phyloP scores from a whole-genome alignment of 192 early-diverging fungal species.

The Linnemannia schmuckeri region DNA sequence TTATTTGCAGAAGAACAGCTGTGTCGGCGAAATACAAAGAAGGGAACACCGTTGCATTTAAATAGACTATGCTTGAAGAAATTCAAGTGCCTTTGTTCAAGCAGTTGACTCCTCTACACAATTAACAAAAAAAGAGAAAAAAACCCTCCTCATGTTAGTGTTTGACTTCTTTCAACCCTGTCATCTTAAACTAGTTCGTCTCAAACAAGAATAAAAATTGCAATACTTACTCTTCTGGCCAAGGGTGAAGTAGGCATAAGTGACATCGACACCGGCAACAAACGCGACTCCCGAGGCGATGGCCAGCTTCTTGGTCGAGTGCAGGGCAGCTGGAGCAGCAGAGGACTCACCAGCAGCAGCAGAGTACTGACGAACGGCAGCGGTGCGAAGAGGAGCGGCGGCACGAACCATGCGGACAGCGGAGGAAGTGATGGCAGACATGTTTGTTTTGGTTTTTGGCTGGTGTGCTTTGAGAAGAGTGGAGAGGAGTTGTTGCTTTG shows the following conservation, averaged over 20 bases:
- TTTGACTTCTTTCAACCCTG: too few relatives aligned
- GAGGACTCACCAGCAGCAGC: neutral
- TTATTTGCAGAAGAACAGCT: too few relatives aligned
- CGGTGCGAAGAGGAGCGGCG: slow-evolving; percentile 4
- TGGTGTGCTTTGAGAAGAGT: too few relatives aligned
- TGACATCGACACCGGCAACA: slow-evolving; percentile 31
- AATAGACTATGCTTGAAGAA: too few relatives aligned
- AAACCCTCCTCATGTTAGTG: too few relatives aligned
- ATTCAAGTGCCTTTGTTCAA: too few relatives aligned
- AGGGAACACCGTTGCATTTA: too few relatives aligned
- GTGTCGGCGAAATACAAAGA: too few relatives aligned
- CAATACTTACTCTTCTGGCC: neutral
- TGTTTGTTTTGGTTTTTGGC: slow-evolving; percentile 3
- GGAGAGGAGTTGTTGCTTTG: neutral
- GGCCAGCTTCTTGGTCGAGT: slow-evolving; percentile 22
- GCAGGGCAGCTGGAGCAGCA: neutral
- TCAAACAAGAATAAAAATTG: too few relatives aligned
- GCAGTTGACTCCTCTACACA: too few relatives aligned
- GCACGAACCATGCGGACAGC: slow-evolving; percentile 20
- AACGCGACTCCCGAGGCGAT: slow-evolving; percentile 16
- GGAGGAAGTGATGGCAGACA: slow-evolving; percentile 7
- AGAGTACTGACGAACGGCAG: slow-evolving; percentile 26
- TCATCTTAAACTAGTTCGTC: too few relatives aligned
- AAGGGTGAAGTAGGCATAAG: slow-evolving; percentile 41
- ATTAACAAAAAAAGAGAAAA: too few relatives aligned